Conservation (phyloP, 164 flowering plant species). For the Kalanchoe fedtschenkoi region DNA sequence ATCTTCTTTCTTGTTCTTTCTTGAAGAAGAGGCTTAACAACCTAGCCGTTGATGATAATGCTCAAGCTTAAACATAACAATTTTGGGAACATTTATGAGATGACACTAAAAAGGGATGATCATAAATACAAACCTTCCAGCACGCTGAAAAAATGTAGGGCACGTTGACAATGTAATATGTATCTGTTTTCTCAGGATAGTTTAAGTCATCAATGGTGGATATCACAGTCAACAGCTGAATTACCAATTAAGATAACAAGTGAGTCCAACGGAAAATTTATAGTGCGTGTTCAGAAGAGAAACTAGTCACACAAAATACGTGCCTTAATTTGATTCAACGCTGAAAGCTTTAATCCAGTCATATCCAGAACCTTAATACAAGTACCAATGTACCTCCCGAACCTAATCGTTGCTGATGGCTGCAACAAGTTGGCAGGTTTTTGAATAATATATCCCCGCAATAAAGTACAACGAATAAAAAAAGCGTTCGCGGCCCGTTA, state of each 20-base stretch:
- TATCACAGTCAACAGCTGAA: conserved; percentile 77
- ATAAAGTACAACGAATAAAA: background rate
- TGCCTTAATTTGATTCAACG: conserved; percentile 83
- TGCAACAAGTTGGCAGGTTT: conserved; percentile 17
- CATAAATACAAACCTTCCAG: conserved; percentile 67
- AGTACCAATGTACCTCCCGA: conserved; percentile 55
- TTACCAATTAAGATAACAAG: conserved; percentile 1
- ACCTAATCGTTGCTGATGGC: conserved; percentile 67
- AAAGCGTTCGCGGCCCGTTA: background rate
- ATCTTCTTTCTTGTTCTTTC: conserved; percentile 85
- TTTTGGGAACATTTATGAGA: background rate
- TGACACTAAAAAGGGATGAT: background rate
- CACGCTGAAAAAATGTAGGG: conserved; percentile 94
- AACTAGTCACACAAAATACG: background rate
- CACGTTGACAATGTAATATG: conserved; percentile 83
- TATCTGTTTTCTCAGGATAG: conserved; percentile 96
- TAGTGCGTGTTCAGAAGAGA: background rate
- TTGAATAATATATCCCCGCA: background rate
- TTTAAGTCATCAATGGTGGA: conserved; percentile 90
- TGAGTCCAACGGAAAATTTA: too few species aligned
- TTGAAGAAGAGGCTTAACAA: conserved; percentile 90
- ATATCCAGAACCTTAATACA: conserved; percentile 89
- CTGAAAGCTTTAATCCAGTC: conserved; percentile 91
- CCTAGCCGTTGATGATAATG: conserved; percentile 28
- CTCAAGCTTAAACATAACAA: background rate